Conservation (phyloP, 805 yeast genomes). For the Lipomyces mesembrius region DNA sequence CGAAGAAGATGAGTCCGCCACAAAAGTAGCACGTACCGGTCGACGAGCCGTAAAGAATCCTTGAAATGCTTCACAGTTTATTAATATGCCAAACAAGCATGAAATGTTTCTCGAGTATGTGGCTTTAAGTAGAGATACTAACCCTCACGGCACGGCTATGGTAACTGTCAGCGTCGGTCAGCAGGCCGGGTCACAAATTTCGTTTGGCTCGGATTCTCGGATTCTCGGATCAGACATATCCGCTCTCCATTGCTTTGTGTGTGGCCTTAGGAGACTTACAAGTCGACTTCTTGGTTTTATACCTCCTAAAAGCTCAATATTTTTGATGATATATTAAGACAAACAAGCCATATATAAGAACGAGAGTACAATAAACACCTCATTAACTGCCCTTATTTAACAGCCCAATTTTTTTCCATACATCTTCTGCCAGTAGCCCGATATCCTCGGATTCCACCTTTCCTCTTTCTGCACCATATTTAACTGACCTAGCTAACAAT, state of each 20-base stretch:
- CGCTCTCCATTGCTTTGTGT: too few species aligned
- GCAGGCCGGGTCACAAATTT: neutral
- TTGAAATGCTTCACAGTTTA: neutral
- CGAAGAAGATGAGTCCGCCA: too few species aligned
- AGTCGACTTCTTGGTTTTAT: too few species aligned
- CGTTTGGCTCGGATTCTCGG: neutral
- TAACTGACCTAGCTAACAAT: constrained; percentile 74
- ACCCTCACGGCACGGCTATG: neutral
- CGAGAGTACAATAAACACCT: neutral
- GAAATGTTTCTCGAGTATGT: neutral
- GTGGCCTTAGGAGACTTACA: too few species aligned
- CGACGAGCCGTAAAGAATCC: too few species aligned
- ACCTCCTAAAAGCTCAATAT: too few species aligned
- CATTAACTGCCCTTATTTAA: constrained; percentile 12
- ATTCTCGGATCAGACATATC: too few species aligned
- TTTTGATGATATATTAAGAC: neutral
- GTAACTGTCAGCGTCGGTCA: neutral
- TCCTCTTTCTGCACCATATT: constrained; percentile 60
- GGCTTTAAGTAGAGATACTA: too few species aligned
- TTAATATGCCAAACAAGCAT: neutral
- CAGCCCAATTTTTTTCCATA: constrained; percentile 32
- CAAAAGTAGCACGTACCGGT: too few species aligned
- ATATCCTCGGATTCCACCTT: constrained; percentile 18
- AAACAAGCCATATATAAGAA: neutral
- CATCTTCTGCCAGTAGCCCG: constrained; percentile 32